Evolutionary conservation across 805 yeast species (phyloP).

Genomic region (Yarrowia sp.): DNA sequence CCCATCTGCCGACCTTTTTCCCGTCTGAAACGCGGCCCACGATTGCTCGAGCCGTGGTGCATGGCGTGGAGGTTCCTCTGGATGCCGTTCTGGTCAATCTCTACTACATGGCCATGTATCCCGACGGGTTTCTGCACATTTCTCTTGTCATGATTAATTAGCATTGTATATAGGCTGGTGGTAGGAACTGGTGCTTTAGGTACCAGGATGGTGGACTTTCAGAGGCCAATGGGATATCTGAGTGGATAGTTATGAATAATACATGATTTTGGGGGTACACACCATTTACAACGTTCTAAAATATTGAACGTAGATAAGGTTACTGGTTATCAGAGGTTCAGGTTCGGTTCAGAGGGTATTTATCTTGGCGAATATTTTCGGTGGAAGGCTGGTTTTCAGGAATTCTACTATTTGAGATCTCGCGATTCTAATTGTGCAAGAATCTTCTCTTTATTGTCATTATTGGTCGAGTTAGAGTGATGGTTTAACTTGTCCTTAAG

Average conservation of each 20-base stretch:
- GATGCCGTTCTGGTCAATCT: slow-evolving; percentile 47
- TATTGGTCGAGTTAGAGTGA: neutral
- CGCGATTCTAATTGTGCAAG: neutral
- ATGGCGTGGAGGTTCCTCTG: slow-evolving; percentile 54
- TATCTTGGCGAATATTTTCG: too few relatives aligned
- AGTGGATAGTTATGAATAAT: too few relatives aligned
- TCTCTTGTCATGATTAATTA: slow-evolving; percentile 41
- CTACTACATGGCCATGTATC: slow-evolving; percentile 45
- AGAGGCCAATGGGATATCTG: too few relatives aligned
- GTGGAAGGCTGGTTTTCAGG: too few relatives aligned
- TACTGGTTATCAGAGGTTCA: too few relatives aligned
- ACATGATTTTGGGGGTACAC: too few relatives aligned
- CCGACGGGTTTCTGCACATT: slow-evolving; percentile 67
- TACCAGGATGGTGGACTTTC: neutral
- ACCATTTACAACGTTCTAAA: too few relatives aligned
- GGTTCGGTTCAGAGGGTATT: too few relatives aligned
- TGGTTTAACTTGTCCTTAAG: too few relatives aligned
- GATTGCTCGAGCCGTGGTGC: slow-evolving; percentile 47
- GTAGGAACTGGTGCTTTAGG: neutral
- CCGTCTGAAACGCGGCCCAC: slow-evolving; percentile 41
- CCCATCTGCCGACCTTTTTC: slow-evolving; percentile 47
- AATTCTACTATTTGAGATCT: too few relatives aligned
- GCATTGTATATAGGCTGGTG: slow-evolving; percentile 7
- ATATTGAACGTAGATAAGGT: too few relatives aligned
- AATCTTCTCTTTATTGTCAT: neutral